Percentiles rank a stretch among this genome's conserved stretches.
phyloP scores from a whole-genome alignment of 192 early-diverging fungal genomes.

The Dissophora globulifera region DNA sequence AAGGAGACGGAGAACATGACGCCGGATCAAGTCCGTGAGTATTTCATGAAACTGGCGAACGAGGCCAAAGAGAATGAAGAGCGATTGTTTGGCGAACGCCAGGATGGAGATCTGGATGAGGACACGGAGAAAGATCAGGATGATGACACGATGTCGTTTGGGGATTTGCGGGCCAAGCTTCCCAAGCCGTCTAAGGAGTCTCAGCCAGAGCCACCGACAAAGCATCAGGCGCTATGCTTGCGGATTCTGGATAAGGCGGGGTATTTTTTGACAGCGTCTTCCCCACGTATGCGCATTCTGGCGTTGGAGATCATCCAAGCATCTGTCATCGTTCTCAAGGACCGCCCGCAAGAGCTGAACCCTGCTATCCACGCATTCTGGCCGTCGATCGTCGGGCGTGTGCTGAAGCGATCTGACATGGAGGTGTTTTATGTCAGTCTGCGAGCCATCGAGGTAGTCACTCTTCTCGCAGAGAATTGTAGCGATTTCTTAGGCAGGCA shows the following conservation, averaged over 20 bases:
- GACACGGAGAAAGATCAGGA: constrained; percentile 20
- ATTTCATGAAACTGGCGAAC: constrained; percentile 20
- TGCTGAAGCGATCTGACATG: constrained; percentile 28
- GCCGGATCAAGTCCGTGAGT: constrained; percentile 27
- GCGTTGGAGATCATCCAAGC: constrained; percentile 53
- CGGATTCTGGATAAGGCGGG: constrained; percentile 60
- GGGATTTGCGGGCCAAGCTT: constrained; percentile 15
- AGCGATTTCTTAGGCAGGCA: constrained; percentile 57
- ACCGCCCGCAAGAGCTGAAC: constrained; percentile 54
- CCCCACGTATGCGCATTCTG: constrained; percentile 55
- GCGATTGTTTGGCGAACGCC: constrained; percentile 6
- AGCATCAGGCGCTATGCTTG: constrained; percentile 54
- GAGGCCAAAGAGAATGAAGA: constrained; percentile 29
- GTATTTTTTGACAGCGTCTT: constrained; percentile 61
- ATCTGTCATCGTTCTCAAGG: constrained; percentile 51
- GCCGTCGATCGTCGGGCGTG: constrained; percentile 57
- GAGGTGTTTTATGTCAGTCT: constrained; percentile 44
- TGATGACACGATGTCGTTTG: constrained; percentile 16
- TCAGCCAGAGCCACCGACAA: constrained; percentile 33
- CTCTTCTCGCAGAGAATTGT: constrained; percentile 43
- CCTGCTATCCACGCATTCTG: constrained; percentile 61
- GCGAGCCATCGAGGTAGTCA: constrained; percentile 37
- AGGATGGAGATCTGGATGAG: background rate
- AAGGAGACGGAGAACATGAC: constrained; percentile 31
- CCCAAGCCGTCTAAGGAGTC: constrained; percentile 10